phyloP scores from a whole-genome alignment of 345 rosid species.

The Gossypium raimondii region DNA sequence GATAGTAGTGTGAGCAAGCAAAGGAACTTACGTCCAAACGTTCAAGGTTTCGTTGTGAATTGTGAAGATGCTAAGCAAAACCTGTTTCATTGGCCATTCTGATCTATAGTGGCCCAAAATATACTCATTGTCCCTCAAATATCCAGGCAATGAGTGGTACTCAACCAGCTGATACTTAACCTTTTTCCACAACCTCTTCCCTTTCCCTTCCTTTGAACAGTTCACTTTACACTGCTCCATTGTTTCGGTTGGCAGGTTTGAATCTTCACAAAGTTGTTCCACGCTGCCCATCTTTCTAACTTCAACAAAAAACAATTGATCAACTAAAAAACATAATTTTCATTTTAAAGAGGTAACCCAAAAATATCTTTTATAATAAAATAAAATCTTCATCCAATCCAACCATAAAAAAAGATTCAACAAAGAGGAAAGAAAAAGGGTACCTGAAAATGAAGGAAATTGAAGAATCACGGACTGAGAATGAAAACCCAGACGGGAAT shows the following conservation, averaged over 20 bases:
- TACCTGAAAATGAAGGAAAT: slow-evolving; percentile 38
- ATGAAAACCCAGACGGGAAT: slow-evolving; percentile 31
- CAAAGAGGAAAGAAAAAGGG: background rate
- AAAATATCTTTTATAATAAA: background rate
- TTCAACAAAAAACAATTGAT: background rate
- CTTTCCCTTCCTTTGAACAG: slow-evolving; percentile 50
- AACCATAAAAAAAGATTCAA: background rate
- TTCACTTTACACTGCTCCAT: slow-evolving; percentile 31
- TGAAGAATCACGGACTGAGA: slow-evolving; percentile 27
- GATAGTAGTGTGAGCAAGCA: background rate
- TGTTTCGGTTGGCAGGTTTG: slow-evolving; percentile 33
- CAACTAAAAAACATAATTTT: background rate
- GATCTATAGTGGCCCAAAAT: slow-evolving; percentile 80
- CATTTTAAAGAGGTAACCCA: background rate
- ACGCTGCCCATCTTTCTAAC: slow-evolving; percentile 35
- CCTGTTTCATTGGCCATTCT: slow-evolving; percentile 92
- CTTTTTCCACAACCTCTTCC: slow-evolving; percentile 80
- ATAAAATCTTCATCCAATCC: background rate
- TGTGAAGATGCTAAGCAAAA: slow-evolving; percentile 71
- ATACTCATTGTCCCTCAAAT: slow-evolving; percentile 82
- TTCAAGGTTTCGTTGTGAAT: slow-evolving; percentile 92
- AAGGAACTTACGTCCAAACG: slow-evolving; percentile 83
- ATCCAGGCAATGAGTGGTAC: slow-evolving; percentile 78
- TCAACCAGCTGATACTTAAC: slow-evolving; percentile 91
- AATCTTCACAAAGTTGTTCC: slow-evolving; percentile 23